Conservation (phyloP, 2,329 filamentous ascomycete genomes). For the Beauveria scarabaeidicola region DNA sequence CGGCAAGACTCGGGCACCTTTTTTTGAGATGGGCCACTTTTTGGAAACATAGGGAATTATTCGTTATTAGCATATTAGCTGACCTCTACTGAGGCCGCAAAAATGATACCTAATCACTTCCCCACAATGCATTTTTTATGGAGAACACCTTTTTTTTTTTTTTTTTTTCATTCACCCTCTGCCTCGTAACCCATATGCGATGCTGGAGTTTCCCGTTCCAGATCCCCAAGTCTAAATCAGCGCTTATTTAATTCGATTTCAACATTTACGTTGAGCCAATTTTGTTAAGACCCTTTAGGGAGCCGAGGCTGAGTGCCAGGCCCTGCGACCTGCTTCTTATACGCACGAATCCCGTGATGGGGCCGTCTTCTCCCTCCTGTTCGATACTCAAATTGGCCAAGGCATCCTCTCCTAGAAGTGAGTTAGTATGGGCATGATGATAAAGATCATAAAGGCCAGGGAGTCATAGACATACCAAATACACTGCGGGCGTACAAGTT, state of each 20-base stretch:
- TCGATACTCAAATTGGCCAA: constrained; percentile 96
- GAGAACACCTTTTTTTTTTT: background rate
- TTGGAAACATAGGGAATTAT: background rate
- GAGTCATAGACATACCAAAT: constrained; percentile 65
- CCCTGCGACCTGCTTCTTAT: constrained; percentile 97
- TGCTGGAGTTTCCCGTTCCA: background rate
- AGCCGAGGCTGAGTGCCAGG: constrained; percentile 84
- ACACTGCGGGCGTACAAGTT: constrained; percentile 95
- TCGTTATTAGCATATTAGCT: background rate
- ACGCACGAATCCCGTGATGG: constrained; percentile 92
- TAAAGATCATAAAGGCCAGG: background rate
- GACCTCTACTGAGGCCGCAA: background rate
- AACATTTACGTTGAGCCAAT: constrained; percentile 37
- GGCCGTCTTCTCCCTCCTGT: constrained; percentile 90
- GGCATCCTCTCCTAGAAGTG: constrained; percentile 77
- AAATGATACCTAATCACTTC: background rate
- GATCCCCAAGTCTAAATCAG: constrained; percentile 9
- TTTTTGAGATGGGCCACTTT: background rate
- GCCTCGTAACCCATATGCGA: background rate
- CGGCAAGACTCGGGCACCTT: background rate
- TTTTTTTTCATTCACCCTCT: constrained; percentile 1
- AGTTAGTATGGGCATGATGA: constrained; percentile 18
- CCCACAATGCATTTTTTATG: background rate
- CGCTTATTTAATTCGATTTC: constrained; percentile 6
- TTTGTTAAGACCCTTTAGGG: constrained; percentile 89